Base-by-base conservation (phyloP, 2,329 filamentous ascomycete genomes). In the Talaromyces marneffei region DNA sequence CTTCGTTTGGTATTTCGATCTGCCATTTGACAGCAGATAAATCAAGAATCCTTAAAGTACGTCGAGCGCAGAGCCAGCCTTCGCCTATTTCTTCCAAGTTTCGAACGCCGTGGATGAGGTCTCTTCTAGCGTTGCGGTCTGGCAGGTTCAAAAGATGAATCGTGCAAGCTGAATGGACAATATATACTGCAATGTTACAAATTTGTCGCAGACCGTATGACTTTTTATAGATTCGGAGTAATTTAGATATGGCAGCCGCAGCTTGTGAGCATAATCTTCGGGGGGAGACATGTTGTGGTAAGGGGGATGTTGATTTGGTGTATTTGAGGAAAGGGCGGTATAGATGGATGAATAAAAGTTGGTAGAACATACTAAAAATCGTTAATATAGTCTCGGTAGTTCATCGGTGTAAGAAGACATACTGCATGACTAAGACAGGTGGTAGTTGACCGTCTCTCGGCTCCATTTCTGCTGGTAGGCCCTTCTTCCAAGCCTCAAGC, bases 261-360 rank as follows among this genome's bases (percentile, higher is more conserved):
- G 94, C 92, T 70, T 93, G 89, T 0, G 92, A 94, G 76, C 93
- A 97, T 59, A 96, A 86, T 66, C 92, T 91, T 18, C 93, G 86
- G 0, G 94, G 93, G 7, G 92, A 97, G 18, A 97, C 90, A 68
- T 96, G 91, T 1, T 86, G 78, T 3, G 92, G 93, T 1, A 97
- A 82, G 0, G 92, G 93, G 0, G 92, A 96, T 1, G 87, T 87
- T 6, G 85, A 79, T 54, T 89, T 91, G 2, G 85, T 88, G 71
- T 97, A 97, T 74, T 94, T 96, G 56, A 97, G 82, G 71, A 97
- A 97, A 0, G 94, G 93, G 4, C 93, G 87, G 79, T 97, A 97
- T 4, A 97, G 86, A 70, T 97, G 92, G 63, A 97, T 96, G 71
- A 95, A 96, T 52, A 97, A 86, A 0, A 97, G 83, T 70, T 97